Evolutionary conservation across 768 basidiomycete species (phyloP).

Genomic region (Tylopilus plumbeoviolaceoides): DNA sequence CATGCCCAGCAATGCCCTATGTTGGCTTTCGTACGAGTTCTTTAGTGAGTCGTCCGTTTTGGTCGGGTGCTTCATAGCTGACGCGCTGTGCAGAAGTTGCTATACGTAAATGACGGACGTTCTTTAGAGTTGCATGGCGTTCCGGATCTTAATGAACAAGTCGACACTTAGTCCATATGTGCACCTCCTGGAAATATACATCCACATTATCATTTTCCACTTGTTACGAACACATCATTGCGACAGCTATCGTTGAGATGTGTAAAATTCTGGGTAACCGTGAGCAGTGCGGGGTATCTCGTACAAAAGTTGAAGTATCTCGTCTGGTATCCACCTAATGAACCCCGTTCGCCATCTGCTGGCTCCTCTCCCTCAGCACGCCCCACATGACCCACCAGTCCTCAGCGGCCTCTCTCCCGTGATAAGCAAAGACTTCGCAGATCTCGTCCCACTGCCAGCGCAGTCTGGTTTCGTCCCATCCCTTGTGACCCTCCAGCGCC

Average conservation of each 20-base stretch:
- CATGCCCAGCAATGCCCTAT: conserved; percentile 95
- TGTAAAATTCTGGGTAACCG: not conserved
- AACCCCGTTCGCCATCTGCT: conserved; percentile 4
- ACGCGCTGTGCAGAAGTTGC: conserved; percentile 49
- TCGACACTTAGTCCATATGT: not conserved
- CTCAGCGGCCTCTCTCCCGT: conserved; percentile 54
- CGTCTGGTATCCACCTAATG: conserved; percentile 9
- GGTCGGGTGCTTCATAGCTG: conserved; percentile 1
- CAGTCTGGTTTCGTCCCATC: conserved; percentile 48
- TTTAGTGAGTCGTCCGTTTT: conserved; percentile 69
- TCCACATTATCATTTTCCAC: conserved; percentile 13
- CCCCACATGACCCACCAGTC: conserved; percentile 70
- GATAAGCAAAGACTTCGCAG: conserved; percentile 49
- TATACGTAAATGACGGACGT: conserved; percentile 43
- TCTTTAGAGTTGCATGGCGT: conserved; percentile 12
- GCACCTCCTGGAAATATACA: conserved; percentile 13
- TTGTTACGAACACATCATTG: not conserved
- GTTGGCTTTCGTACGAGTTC: conserved; percentile 98
- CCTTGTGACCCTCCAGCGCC: conserved; percentile 26
- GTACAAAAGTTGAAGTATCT: not conserved
- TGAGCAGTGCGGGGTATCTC: conserved; percentile 8
- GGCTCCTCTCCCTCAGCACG: conserved; percentile 39
- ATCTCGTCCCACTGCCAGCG: conserved; percentile 54
- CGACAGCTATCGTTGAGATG: not conserved
- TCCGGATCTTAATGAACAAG: conserved; percentile 5